Evolutionary conservation across 768 basidiomycete genomes (phyloP), one percentile per base, ranked within the genome.

Genomic region (Kwoniella dejecticola): DNA sequence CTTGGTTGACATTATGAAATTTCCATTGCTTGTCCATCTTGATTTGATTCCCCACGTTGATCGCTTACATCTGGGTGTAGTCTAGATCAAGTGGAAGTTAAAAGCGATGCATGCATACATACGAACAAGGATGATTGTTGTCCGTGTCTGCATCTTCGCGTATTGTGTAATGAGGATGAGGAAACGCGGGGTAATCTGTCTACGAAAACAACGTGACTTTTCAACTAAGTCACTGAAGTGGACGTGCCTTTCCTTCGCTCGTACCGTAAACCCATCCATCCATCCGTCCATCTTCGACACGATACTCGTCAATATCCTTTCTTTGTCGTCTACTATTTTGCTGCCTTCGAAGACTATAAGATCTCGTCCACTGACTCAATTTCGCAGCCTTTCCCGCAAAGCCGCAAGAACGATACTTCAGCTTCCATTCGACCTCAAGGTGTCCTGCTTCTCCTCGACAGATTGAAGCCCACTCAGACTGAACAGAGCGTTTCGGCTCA

Each of bases 1-100:
- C 68, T 48, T 61, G 45, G 2, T 53, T 52, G n/a, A 55, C 46
- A 12, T 60, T 52, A 41, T 74, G 72, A 54, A 55, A 70, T 46
- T 65, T 49, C 10, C 66, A 61, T 63, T 67, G 10, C 30, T 58
- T 21, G 33, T 26, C 15, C 40, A 21, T 33, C 12, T 17, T 31
- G 12, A n/a, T n/a, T n/a, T n/a, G n/a, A n/a, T n/a, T n/a, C n/a
- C n/a, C n/a, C n/a, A n/a, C n/a, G n/a, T n/a, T n/a, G n/a, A n/a
- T n/a, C n/a, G n/a, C n/a, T n/a, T n/a, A n/a, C n/a, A n/a, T n/a
- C n/a, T n/a, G n/a, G n/a, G n/a, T n/a, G n/a, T n/a, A n/a, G n/a
- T n/a, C n/a, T n/a, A n/a, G n/a, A n/a, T n/a, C n/a, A n/a, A n/a
- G n/a, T n/a, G n/a, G n/a, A n/a, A n/a, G n/a, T n/a, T n/a, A n/a